Conservation (phyloP, 2,329 filamentous ascomycete species). For the Xylariomycetidae sp. region DNA sequence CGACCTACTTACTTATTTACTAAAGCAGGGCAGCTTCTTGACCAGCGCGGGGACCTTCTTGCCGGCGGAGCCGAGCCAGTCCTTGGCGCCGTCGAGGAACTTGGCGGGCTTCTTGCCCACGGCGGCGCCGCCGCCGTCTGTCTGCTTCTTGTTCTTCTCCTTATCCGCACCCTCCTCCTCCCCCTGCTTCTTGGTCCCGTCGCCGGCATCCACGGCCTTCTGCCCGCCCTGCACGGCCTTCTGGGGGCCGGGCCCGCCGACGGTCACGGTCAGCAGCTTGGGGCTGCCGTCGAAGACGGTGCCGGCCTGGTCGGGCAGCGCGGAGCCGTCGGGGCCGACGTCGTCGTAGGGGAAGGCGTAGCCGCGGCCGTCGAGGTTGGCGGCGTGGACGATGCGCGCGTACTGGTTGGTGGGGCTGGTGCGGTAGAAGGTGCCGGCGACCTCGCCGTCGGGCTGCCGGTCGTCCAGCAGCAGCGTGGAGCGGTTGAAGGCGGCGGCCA, state of each 20-base stretch:
- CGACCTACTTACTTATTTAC: too few relatives aligned
- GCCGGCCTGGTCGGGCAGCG: conserved; percentile 51
- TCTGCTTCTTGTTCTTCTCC: conserved; percentile 11
- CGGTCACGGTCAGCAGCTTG: conserved; percentile 46
- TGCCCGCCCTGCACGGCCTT: conserved; percentile 2
- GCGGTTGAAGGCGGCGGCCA: conserved; percentile 71
- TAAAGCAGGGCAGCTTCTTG: too few relatives aligned
- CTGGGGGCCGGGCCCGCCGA: conserved; percentile 37
- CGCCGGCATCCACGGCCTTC: conserved; percentile 1
- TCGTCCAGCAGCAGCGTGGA: conserved; percentile 54
- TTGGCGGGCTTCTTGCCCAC: conserved; percentile 7
- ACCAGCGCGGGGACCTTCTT: too few relatives aligned
- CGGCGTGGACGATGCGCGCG: conserved; percentile 56
- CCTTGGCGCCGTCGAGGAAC: not conserved
- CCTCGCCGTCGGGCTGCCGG: conserved; percentile 47
- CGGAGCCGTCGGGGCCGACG: conserved; percentile 47
- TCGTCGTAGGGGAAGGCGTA: conserved; percentile 72
- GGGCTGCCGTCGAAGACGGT: conserved; percentile 53
- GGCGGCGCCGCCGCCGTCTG: conserved; percentile 7
- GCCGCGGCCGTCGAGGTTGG: conserved; percentile 52
- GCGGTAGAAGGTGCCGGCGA: conserved; percentile 45
- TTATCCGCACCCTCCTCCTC: conserved; percentile 15
- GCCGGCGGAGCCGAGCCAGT: not conserved
- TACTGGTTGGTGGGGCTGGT: conserved; percentile 59
- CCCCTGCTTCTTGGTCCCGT: conserved; percentile 7